These are phyloP conservation scores for Blastocystis sp. DNA, from an alignment of 352 stramenopile genomes.

Conservation along the genomic window DNA sequence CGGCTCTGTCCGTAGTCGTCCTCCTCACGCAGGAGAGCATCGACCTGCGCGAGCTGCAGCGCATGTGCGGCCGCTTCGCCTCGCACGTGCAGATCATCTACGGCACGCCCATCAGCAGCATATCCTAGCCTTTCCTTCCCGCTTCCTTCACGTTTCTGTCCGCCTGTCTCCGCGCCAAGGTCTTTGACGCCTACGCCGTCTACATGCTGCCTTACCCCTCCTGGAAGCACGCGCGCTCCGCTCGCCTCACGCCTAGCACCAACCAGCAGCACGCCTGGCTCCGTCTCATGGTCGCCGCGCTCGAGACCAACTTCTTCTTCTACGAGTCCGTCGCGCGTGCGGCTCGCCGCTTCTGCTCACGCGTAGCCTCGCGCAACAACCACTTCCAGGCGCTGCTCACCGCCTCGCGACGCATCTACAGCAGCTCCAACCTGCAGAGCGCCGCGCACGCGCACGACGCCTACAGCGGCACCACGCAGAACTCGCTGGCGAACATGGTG, in stretches of 20 bases:
- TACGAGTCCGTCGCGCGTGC: conserved; percentile 10
- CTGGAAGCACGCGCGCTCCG: background rate
- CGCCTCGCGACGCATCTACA: background rate
- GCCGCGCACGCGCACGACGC: background rate
- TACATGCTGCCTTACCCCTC: conserved; percentile 41
- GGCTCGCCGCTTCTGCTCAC: background rate
- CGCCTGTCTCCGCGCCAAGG: background rate
- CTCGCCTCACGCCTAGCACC: background rate
- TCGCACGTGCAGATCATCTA: conserved; percentile 59
- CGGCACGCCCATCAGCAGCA: conserved; percentile 28
- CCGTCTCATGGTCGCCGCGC: conserved; percentile 25
- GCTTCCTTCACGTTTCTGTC: conserved; percentile 6
- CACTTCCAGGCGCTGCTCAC: conserved; percentile 18
- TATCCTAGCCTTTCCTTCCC: conserved; percentile 10
- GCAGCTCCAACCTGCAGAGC: background rate
- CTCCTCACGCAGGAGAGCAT: conserved; percentile 40
- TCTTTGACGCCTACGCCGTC: conserved; percentile 58
- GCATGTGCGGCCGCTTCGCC: conserved; percentile 33
- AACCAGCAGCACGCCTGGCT: conserved; percentile 46
- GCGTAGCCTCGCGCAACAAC: background rate
- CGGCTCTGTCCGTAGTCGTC: conserved; percentile 1
- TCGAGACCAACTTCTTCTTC: conserved; percentile 66
- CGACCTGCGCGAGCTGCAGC: conserved; percentile 14
- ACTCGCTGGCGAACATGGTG: conserved; percentile 31
- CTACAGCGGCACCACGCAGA: background rate